Evolutionary conservation across 164 flowering plant species (phyloP), one percentile per base, ranked within the genome.

Genomic region (Cinnamomum micranthum): DNA sequence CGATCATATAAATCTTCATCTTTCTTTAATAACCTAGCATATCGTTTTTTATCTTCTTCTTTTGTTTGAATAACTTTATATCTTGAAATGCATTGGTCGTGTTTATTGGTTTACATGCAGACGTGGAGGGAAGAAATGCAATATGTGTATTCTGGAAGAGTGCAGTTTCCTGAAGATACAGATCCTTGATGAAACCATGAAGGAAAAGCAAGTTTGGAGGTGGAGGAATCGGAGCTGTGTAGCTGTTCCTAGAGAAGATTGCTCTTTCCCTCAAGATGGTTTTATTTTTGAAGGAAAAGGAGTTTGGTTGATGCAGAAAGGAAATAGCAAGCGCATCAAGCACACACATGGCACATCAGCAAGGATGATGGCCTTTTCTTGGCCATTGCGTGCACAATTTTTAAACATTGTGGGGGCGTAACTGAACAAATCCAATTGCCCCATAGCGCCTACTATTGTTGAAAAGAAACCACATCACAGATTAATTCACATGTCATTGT

Each of bases 81-180:
- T 28, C 15, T 13, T 23, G 68, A 65, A 23, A 65, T 65, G 68
- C 31, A 25, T 65, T 65, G 25, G 31, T 28, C 31, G 2, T 23
- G 14, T 65, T 65, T 9, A 28, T 23, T 11, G 68, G 25, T 24
- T 65, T 25, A 23, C 27, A n/a, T 78, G 74, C 85, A 94, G 98
- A 88, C 87, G n/a, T 94, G 98, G 98, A 88, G 85, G 75, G 96
- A 94, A 84, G 98, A 94, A 83, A 88, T 92, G 97, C 93, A 85
- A 58, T 92, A 81, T 73, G 94, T 92, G 74, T 91, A 90, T 83
- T 69, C 84, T 67, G 96, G 98, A 23, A 87, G 86, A 64, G 86
- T 92, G 20, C 73, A 68, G 13, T 78, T 91, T 59, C 87, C 92
- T 7, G 76, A 84, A 68, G 91, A 86, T 69, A 71, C 87, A 35